Evolutionary conservation across 306 rosid species (phyloP).

Genomic region (Lupinus albus): DNA sequence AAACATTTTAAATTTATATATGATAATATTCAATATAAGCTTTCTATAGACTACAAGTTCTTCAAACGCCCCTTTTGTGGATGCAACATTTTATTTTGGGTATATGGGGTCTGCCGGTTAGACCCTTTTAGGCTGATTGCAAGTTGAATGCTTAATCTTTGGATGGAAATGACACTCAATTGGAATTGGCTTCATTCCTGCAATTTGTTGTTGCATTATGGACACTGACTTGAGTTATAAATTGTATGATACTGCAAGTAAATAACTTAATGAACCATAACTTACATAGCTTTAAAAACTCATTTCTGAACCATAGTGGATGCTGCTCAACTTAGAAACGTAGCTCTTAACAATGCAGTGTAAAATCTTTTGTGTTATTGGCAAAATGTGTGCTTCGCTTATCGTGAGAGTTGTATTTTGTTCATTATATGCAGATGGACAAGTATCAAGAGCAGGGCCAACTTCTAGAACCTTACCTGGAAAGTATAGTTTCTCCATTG

Average conservation of each 20-base stretch:
- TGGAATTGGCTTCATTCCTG: neutral
- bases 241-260: conserved; percentile 1
- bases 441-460: conserved; percentile 98
- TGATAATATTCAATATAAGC: too few species aligned
- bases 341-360: neutral
- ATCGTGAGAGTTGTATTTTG: conserved; percentile 14
- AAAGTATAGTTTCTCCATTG: conserved; percentile 80
- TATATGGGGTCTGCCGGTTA: neutral
- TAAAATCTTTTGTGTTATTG: neutral
- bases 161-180: neutral
- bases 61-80: too few species aligned
- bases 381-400: neutral
- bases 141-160: neutral
- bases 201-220: conserved; percentile 13
- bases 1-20: too few species aligned
- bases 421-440: conserved; percentile 67
- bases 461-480: conserved; percentile 87
- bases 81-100: neutral
- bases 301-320: neutral
- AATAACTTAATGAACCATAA: neutral
- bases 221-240: conserved; percentile 7
- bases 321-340: neutral
- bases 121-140: neutral
- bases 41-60: too few species aligned
- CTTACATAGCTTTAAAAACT: neutral